Conservation (phyloP, 75 land plant species). For the Larix kaempferi region DNA sequence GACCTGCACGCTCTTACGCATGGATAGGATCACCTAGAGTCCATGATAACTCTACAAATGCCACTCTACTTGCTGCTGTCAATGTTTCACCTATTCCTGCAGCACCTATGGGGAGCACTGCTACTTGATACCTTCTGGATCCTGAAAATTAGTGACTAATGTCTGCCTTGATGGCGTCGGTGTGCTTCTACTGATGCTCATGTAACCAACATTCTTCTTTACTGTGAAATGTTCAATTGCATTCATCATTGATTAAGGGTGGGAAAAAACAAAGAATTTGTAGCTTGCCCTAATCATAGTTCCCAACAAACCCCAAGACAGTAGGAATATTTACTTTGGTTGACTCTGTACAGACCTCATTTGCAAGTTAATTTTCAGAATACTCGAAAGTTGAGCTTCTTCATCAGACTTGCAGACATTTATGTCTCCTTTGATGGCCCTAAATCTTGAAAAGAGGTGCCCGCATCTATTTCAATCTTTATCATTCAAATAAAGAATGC, state of each 20-base stretch:
- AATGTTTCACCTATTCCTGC: no score
- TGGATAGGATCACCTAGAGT: no score
- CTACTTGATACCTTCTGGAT: no score
- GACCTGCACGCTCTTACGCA: no score
- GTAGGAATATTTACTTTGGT: conserved; percentile 90
- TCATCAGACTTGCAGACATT: conserved; percentile 41
- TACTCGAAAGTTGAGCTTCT: conserved; percentile 46
- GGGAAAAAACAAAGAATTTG: neutral
- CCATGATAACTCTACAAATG: no score
- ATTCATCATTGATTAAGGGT: neutral
- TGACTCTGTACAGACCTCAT: conserved; percentile 86
- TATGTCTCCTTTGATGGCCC: conserved; percentile 52
- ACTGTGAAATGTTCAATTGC: neutral
- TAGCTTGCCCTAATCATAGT: neutral
- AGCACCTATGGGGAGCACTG: no score
- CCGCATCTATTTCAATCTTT: no score
- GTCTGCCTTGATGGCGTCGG: no score
- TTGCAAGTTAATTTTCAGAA: conserved; percentile 68
- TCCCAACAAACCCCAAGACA: conserved; percentile 72
- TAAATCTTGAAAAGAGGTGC: conserved; percentile 32
- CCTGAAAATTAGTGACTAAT: no score
- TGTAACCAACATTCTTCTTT: neutral
- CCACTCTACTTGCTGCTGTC: no score
- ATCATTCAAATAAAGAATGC: conserved; percentile 1
- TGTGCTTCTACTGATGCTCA: neutral